These are phyloP conservation scores for Ogataea corticis DNA, from an alignment of 805 yeast genomes.

Conservation along the genomic window DNA sequence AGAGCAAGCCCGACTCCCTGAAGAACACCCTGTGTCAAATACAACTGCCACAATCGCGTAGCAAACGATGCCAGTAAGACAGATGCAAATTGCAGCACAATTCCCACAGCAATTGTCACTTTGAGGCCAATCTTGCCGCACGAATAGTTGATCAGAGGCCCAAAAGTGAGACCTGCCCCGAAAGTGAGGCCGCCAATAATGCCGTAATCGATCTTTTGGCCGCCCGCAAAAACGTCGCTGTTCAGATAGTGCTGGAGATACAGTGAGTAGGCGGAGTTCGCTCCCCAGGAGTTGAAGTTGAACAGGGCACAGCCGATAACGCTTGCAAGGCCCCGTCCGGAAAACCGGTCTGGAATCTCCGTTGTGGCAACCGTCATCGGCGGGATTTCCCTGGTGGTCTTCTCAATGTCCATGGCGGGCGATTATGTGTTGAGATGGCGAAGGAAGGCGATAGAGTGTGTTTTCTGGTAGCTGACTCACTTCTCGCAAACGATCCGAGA, in stretches of 20 bases:
- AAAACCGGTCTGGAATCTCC: slow-evolving; percentile 61
- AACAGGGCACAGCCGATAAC: slow-evolving; percentile 49
- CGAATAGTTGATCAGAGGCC: slow-evolving; percentile 47
- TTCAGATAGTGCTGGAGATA: slow-evolving; percentile 59
- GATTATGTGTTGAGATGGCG: too few relatives aligned
- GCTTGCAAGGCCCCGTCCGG: slow-evolving; percentile 58
- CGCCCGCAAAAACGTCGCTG: slow-evolving; percentile 51
- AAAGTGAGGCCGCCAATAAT: slow-evolving; percentile 68
- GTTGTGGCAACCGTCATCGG: too few relatives aligned
- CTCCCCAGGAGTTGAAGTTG: slow-evolving; percentile 71
- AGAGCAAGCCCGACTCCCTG: slow-evolving; percentile 60
- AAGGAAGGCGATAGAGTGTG: too few relatives aligned
- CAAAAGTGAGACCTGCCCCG: slow-evolving; percentile 50
- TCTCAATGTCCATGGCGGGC: too few relatives aligned
- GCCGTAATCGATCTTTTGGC: slow-evolving; percentile 59
- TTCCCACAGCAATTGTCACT: slow-evolving; percentile 47
- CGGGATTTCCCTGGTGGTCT: too few relatives aligned
- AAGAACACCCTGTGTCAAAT: slow-evolving; percentile 66
- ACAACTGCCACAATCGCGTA: slow-evolving; percentile 62
- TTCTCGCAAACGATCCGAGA: too few relatives aligned
- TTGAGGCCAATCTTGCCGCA: slow-evolving; percentile 47
- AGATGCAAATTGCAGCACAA: slow-evolving; percentile 51
- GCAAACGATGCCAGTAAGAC: slow-evolving; percentile 62
- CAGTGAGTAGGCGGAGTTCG: slow-evolving; percentile 66
- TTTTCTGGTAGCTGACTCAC: too few relatives aligned